These are phyloP conservation scores for Nakazawaea wickerhamii DNA, from an alignment of 805 yeast genomes.

Conservation along the genomic window DNA sequence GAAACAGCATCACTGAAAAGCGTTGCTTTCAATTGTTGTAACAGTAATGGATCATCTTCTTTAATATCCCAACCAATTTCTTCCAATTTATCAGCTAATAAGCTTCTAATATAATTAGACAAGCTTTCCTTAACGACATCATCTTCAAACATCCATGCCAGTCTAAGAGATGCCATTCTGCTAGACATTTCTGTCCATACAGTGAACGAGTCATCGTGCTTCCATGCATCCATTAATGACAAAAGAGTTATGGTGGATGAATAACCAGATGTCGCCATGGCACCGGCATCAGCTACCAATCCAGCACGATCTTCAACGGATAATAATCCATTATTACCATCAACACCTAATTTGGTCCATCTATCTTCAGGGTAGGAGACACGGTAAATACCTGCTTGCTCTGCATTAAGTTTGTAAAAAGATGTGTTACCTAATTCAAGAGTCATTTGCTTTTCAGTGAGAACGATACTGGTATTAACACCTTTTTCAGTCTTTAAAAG, in stretches of 20 bases:
- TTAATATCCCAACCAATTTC: constrained; percentile 54
- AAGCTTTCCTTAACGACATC: constrained; percentile 46
- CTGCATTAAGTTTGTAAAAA: constrained; percentile 65
- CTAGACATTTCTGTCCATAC: constrained; percentile 46
- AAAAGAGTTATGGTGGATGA: constrained; percentile 43
- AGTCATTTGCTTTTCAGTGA: constrained; percentile 30
- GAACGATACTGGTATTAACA: constrained; percentile 50
- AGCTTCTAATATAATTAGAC: constrained; percentile 46
- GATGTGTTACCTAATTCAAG: constrained; percentile 38
- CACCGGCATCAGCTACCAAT: constrained; percentile 54
- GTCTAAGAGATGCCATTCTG: constrained; percentile 56
- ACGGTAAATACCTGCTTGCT: constrained; percentile 71
- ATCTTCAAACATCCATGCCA: constrained; percentile 63
- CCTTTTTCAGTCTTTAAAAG: constrained; percentile 53
- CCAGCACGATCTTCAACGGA: constrained; percentile 60
- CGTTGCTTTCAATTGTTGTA: constrained; percentile 39
- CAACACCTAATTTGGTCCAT: constrained; percentile 45
- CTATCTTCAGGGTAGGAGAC: constrained; percentile 48
- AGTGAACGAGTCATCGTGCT: constrained; percentile 42
- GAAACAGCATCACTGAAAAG: constrained; percentile 33
- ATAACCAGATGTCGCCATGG: constrained; percentile 49
- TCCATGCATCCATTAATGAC: constrained; percentile 46
- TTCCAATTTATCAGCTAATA: constrained; percentile 45
- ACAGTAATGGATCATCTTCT: constrained; percentile 38
- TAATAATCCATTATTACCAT: constrained; percentile 45